A percentile compares a stretch with the other conserved stretches of the same genome.
phyloP scores from a whole-genome alignment of 2,329 filamentous ascomycete species.

The Talaromyces amestolkiae region DNA sequence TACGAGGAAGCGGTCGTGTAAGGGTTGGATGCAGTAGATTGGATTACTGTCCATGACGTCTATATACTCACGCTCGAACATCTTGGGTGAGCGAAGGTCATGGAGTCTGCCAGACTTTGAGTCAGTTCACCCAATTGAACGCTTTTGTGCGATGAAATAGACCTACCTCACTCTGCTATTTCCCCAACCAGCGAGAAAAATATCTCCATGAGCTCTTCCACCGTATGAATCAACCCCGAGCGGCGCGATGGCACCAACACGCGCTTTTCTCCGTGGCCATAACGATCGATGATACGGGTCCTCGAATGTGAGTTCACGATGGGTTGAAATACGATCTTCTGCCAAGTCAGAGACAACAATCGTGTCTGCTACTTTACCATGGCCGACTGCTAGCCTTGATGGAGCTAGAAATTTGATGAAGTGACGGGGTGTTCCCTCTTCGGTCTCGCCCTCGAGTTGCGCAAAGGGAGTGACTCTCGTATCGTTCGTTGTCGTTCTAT shows the following conservation, averaged over 20 bases:
- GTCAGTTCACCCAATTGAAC: background rate
- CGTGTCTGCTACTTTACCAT: constrained; percentile 42
- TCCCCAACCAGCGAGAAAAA: constrained; percentile 61
- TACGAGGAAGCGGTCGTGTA: constrained; percentile 56
- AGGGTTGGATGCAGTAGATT: constrained; percentile 57
- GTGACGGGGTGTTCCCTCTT: constrained; percentile 39
- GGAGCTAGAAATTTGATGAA: constrained; percentile 55
- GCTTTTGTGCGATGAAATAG: background rate
- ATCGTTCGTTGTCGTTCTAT: constrained; percentile 36
- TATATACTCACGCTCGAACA: constrained; percentile 50
- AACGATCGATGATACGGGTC: constrained; percentile 10
- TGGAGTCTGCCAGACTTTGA: constrained; percentile 48
- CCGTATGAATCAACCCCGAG: constrained; percentile 28
- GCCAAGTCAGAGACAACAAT: constrained; percentile 53
- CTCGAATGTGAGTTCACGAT: constrained; percentile 38
- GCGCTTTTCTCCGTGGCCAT: constrained; percentile 22
- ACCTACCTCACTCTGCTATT: constrained; percentile 51
- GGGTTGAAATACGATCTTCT: constrained; percentile 41
- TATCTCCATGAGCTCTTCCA: constrained; percentile 41
- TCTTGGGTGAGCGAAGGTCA: constrained; percentile 55
- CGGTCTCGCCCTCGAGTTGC: constrained; percentile 24
- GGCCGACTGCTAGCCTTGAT: constrained; percentile 52
- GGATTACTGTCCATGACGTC: constrained; percentile 59
- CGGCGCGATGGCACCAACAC: constrained; percentile 39
- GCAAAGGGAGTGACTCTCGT: constrained; percentile 39